These are phyloP conservation scores for Sarocladium strictum DNA, from an alignment of 2,329 filamentous ascomycete genomes.

Conservation along the genomic window DNA sequence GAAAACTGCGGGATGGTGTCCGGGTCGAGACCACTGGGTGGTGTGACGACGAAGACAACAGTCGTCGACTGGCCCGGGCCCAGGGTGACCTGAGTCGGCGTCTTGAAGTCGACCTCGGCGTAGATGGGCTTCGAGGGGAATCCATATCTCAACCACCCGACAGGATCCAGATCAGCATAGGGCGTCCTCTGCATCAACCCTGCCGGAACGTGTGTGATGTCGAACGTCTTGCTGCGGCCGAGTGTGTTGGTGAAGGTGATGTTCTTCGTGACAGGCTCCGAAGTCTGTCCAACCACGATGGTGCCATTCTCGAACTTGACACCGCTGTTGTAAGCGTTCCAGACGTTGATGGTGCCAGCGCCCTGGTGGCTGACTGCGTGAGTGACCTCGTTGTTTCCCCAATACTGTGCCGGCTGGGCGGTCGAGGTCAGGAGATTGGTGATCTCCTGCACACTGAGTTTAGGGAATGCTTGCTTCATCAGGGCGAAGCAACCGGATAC, in stretches of 20 bases:
- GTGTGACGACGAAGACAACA: constrained; percentile 5
- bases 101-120: constrained; percentile 9
- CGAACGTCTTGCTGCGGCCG: constrained; percentile 10
- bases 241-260: constrained; percentile 10
- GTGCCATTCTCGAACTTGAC: constrained; percentile 2
- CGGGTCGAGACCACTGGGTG: constrained; percentile 7
- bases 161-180: constrained; percentile 1
- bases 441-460: constrained; percentile 21
- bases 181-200: constrained; percentile 8
- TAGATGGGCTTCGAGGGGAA: constrained; percentile 9
- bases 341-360: constrained; percentile 26
- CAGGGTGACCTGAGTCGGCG: constrained; percentile 4
- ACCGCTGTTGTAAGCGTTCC: constrained; percentile 18
- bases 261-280: neutral
- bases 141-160: neutral
- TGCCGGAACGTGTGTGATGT: constrained; percentile 7
- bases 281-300: neutral
- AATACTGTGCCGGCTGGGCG: constrained; percentile 20
- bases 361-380: constrained; percentile 27
- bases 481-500: constrained; percentile 26
- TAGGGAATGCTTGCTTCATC: constrained; percentile 25
- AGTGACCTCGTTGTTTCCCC: constrained; percentile 19
- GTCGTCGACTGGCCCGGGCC: constrained; percentile 1
- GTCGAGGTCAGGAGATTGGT: constrained; percentile 23
- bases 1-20: constrained; percentile 9